A percentile compares a stretch with the other conserved stretches of the same genome.
phyloP scores from a whole-genome alignment of 2,329 filamentous ascomycete species.

The Monosporascus sp. region DNA sequence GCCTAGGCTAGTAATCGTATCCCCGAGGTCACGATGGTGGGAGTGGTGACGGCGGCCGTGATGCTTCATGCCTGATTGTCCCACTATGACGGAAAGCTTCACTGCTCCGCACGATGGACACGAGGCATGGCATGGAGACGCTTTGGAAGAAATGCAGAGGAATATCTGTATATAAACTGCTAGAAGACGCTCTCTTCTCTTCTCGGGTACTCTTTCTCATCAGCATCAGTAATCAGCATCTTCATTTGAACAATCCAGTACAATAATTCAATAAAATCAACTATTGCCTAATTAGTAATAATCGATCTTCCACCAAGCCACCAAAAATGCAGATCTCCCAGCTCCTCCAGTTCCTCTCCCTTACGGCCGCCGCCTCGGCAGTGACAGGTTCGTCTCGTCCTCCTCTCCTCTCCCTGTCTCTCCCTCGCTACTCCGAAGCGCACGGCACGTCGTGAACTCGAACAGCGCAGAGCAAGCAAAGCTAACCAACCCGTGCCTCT shows the following conservation, averaged over 20 bases:
- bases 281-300: not conserved
- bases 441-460: not conserved
- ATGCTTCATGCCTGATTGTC: too few species aligned
- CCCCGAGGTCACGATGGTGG: too few species aligned
- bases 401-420: not conserved
- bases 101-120: not conserved
- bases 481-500: conserved; percentile 10
- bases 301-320: not conserved
- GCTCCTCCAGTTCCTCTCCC: conserved; percentile 21
- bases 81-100: too few species aligned
- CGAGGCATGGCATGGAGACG: not conserved
- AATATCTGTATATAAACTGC: not conserved
- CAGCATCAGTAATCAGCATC: not conserved
- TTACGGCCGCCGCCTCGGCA: conserved; percentile 22
- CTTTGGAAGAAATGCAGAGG: not conserved
- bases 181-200: not conserved
- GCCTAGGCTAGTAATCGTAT: too few species aligned
- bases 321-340: conserved; percentile 27
- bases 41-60: too few species aligned
- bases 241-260: not conserved
- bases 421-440: not conserved
- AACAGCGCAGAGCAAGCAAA: not conserved
- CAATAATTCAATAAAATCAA: not conserved
- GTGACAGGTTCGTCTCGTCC: conserved; percentile 15
- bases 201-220: not conserved